These are phyloP conservation scores for Silybum marianum DNA, from an alignment of 129 eudicot species.

Conservation along the genomic window DNA sequence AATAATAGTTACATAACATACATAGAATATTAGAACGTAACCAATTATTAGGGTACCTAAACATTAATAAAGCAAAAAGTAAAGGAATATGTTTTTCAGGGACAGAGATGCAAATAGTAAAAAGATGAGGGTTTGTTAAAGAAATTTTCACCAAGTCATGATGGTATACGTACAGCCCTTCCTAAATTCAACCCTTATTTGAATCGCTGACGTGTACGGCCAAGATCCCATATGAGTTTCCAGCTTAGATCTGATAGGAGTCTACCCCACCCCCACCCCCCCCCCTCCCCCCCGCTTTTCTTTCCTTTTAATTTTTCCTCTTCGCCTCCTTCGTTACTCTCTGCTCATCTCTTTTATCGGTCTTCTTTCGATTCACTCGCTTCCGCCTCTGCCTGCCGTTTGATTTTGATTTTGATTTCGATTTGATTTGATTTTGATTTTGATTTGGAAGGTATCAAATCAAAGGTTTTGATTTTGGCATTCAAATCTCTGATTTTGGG, in stretches of 20 bases:
- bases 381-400: neutral
- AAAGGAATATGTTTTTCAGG: neutral
- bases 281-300: constrained; percentile 17
- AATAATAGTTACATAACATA: neutral
- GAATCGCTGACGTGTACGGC: constrained; percentile 63
- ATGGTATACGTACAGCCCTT: constrained; percentile 15
- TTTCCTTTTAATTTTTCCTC: constrained; percentile 18
- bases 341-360: constrained; percentile 9
- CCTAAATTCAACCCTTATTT: constrained; percentile 21
- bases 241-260: constrained; percentile 32
- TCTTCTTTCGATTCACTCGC: constrained; percentile 18
- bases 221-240: constrained; percentile 29
- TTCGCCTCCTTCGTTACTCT: constrained; percentile 6
- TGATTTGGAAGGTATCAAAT: neutral
- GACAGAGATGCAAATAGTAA: neutral
- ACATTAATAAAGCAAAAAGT: neutral
- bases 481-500: constrained; percentile 2
- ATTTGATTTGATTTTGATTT: neutral
- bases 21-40: no score
- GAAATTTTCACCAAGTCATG: neutral
- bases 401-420: neutral
- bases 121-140: constrained; percentile 4
- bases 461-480: constrained; percentile 2
- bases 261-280: neutral
- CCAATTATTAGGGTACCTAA: neutral